Percentiles rank a stretch among this genome's conserved stretches.
Conservation (phyloP, 2,329 filamentous ascomycete species). For the Fusarium chuoi region DNA sequence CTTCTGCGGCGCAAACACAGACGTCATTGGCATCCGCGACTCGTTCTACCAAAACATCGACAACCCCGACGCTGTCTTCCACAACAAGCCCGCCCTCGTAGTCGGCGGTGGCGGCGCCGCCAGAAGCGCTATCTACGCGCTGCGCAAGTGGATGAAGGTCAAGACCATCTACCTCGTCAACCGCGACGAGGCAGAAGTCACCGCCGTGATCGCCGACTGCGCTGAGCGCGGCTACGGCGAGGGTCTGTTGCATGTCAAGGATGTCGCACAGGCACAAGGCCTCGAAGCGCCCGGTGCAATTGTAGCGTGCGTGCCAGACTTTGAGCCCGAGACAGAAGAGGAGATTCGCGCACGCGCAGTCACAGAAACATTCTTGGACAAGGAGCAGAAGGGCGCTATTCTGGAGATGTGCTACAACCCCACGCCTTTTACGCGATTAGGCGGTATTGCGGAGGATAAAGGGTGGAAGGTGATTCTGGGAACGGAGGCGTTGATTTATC, state of each 20-base stretch:
- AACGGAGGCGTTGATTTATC: constrained; percentile 81
- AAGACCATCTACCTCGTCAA: constrained; percentile 81
- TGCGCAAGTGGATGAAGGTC: constrained; percentile 75
- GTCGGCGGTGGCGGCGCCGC: constrained; percentile 83
- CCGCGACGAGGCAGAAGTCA: constrained; percentile 74
- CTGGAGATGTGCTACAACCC: constrained; percentile 90
- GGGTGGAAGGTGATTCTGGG: constrained; percentile 81
- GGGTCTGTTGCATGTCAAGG: constrained; percentile 69
- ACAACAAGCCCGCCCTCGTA: constrained; percentile 73
- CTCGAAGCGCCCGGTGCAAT: constrained; percentile 73
- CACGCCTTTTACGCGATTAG: constrained; percentile 73
- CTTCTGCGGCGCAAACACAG: constrained; percentile 82
- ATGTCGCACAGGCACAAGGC: constrained; percentile 66
- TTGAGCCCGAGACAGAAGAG: constrained; percentile 71
- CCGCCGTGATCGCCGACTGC: constrained; percentile 74
- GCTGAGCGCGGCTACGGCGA: constrained; percentile 67
- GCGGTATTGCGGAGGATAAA: constrained; percentile 65
- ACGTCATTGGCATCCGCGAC: constrained; percentile 81
- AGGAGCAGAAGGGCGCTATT: constrained; percentile 71
- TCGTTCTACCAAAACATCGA: constrained; percentile 70
- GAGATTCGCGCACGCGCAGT: constrained; percentile 71
- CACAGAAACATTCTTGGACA: constrained; percentile 58
- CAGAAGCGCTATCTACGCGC: constrained; percentile 79
- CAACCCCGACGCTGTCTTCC: constrained; percentile 58
- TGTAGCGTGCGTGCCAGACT: constrained; percentile 80